Evolutionary conservation across 129 eudicot genomes (phyloP), one percentile per base, ranked within the genome.

Genomic region (Helichrysum umbraculigerum): DNA sequence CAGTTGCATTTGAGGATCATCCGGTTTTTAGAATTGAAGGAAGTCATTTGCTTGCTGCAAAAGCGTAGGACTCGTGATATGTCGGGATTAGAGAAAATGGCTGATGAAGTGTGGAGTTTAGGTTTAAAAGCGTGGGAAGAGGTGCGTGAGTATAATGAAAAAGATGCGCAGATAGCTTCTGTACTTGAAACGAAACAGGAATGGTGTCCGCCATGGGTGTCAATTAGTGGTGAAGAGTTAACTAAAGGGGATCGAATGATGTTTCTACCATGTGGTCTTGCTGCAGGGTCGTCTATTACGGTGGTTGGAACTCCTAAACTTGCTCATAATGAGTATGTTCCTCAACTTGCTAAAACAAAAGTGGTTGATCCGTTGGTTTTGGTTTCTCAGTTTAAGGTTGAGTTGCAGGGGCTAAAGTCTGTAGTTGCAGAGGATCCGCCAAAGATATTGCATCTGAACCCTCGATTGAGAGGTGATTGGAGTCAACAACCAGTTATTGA

Each of bases 391-490:
- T 94, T 94, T 72, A 87, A 80, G 88, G 85, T 94, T 65, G 98
- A 94, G 84, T 79, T 94, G 86, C 98, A 91, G 83, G 98, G 98
- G 42, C 42, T 94, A 70, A 94, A 94, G 75, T 79, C 97, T 47
- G 98, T 87, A 61, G 86, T 77, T 84, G 98, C 93, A 34, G 98
- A 94, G 78, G 98, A 89, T 76, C 98, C 98, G 34, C 98, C 98
- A 19, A 94, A 82, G 78, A n/a, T n/a, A n/a, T n/a, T n/a, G n/a
- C n/a, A n/a, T n/a, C n/a, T n/a, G n/a, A n/a, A n/a, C n/a, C n/a
- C n/a, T n/a, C n/a, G n/a, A n/a, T n/a, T n/a, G n/a, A n/a, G n/a
- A n/a, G n/a, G n/a, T n/a, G n/a, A n/a, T n/a, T n/a, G n/a, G n/a
- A n/a, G n/a, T n/a, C n/a, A n/a, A n/a, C n/a, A n/a, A n/a, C n/a